A percentile compares a stretch with the other conserved stretches of the same genome.
Conservation (phyloP, 2,329 filamentous ascomycete species). For the Intubia oerlemansii region DNA sequence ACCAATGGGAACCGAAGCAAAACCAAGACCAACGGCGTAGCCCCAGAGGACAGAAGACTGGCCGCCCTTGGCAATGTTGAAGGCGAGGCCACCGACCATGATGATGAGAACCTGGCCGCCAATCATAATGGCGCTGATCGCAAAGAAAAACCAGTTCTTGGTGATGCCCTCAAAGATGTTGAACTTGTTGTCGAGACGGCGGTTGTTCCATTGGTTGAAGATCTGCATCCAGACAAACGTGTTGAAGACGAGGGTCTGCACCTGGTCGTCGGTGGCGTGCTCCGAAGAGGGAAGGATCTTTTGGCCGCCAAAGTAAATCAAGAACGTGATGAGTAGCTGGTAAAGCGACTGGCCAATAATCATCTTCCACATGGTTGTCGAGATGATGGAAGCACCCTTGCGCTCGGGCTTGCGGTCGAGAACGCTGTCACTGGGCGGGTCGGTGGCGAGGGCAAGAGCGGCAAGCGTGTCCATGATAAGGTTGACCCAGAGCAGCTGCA, state of each 20-base stretch:
- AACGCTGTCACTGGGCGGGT: conserved; percentile 67
- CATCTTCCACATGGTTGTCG: conserved; percentile 97
- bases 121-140: conserved; percentile 70
- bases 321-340: conserved; percentile 59
- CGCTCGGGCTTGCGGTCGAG: conserved; percentile 51
- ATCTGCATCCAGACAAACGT: conserved; percentile 99
- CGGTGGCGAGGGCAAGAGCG: conserved; percentile 70
- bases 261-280: conserved; percentile 22
- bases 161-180: conserved; percentile 85
- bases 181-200: conserved; percentile 80
- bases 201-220: conserved; percentile 96
- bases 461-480: conserved; percentile 95
- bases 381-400: conserved; percentile 44
- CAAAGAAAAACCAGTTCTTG: conserved; percentile 74
- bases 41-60: conserved; percentile 67
- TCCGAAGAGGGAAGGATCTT: conserved; percentile 17
- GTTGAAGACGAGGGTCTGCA: conserved; percentile 82
- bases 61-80: conserved; percentile 40
- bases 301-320: conserved; percentile 42
- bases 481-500: conserved; percentile 90
- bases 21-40: conserved; percentile 64
- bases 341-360: conserved; percentile 84
- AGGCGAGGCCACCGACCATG: conserved; percentile 64
- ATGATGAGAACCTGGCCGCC: conserved; percentile 79
- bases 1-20: conserved; percentile 70